Conservation (phyloP, 768 basidiomycete genomes). For the Tricholoma hemisulphureum region DNA sequence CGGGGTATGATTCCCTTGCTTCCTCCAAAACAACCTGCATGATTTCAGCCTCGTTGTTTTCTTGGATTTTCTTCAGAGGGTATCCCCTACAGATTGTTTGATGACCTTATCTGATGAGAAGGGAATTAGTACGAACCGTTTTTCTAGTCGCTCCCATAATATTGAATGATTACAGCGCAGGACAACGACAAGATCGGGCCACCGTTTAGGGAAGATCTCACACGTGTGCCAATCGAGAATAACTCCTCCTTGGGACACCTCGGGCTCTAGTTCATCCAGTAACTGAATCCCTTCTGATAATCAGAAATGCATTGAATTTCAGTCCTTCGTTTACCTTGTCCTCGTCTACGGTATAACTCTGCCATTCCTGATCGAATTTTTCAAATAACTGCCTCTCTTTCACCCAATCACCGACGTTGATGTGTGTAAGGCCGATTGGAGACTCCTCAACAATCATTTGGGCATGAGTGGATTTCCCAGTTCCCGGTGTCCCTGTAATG, state of each 20-base stretch:
- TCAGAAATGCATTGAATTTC: background rate
- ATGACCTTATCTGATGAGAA: background rate
- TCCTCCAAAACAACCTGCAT: slow-evolving; percentile 92
- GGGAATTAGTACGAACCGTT: slow-evolving; percentile 58
- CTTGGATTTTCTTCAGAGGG: slow-evolving; percentile 89
- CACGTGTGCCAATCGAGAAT: slow-evolving; percentile 96
- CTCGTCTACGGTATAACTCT: slow-evolving; percentile 90
- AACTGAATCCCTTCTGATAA: slow-evolving; percentile 49
- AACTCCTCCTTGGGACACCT: slow-evolving; percentile 67
- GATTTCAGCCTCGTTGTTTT: slow-evolving; percentile 98
- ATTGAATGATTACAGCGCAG: slow-evolving; percentile 83
- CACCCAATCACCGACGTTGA: slow-evolving; percentile 90
- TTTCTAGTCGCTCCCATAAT: slow-evolving; percentile 89
- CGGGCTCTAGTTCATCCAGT: slow-evolving; percentile 81
- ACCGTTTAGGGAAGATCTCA: slow-evolving; percentile 91
- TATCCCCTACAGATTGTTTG: slow-evolving; percentile 60
- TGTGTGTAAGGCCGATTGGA: slow-evolving; percentile 65
- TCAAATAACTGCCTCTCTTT: slow-evolving; percentile 81
- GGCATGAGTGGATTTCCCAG: slow-evolving; percentile 93
- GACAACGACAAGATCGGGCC: slow-evolving; percentile 94
- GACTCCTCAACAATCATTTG: slow-evolving; percentile 76
- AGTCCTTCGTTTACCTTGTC: slow-evolving; percentile 66
- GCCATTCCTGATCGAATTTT: slow-evolving; percentile 92
- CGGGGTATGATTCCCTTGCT: slow-evolving; percentile 79
- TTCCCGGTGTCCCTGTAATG: slow-evolving; percentile 92